A percentile compares a stretch with the other conserved stretches of the same genome.
Conservation (phyloP, 1,139 yeast species). For the Taphrina communis region DNA sequence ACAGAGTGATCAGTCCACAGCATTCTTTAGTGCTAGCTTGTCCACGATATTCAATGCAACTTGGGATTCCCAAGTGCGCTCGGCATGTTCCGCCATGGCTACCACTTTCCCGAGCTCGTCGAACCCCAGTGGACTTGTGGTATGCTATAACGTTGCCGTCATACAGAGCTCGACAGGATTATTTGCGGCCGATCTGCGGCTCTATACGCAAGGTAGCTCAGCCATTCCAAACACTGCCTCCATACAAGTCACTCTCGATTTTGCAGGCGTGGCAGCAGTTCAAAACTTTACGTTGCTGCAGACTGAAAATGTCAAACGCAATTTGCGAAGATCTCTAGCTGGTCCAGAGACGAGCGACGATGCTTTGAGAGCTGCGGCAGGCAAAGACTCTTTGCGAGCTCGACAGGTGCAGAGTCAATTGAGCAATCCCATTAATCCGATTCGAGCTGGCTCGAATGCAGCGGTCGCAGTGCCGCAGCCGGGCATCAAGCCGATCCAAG, state of each 20-base stretch:
- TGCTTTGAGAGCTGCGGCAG: background rate
- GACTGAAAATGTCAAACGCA: slow-evolving; percentile 3
- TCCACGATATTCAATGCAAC: slow-evolving; percentile 18
- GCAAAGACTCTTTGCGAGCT: background rate
- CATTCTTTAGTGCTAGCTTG: slow-evolving; percentile 11
- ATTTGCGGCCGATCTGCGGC: slow-evolving; percentile 34
- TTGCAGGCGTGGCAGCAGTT: background rate
- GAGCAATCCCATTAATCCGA: slow-evolving; percentile 6
- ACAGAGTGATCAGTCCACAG: background rate
- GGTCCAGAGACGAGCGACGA: background rate
- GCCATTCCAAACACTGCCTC: slow-evolving; percentile 1
- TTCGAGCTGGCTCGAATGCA: slow-evolving; percentile 14
- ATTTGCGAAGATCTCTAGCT: background rate
- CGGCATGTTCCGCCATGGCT: slow-evolving; percentile 10
- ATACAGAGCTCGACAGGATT: slow-evolving; percentile 19
- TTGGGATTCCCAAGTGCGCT: slow-evolving; percentile 17
- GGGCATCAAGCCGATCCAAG: slow-evolving; percentile 6
- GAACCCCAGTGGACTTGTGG: slow-evolving; percentile 24
- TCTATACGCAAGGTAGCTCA: slow-evolving; percentile 7
- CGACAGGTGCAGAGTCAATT: slow-evolving; percentile 1
- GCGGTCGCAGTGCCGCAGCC: slow-evolving; percentile 10
- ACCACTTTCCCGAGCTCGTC: background rate
- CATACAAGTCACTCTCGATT: slow-evolving; percentile 12
- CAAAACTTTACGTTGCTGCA: background rate
- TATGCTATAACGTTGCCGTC: slow-evolving; percentile 32